A percentile compares a stretch with the other conserved stretches of the same genome.
Conservation (phyloP, 2,329 filamentous ascomycete species). For the Macrophomina tecta region DNA sequence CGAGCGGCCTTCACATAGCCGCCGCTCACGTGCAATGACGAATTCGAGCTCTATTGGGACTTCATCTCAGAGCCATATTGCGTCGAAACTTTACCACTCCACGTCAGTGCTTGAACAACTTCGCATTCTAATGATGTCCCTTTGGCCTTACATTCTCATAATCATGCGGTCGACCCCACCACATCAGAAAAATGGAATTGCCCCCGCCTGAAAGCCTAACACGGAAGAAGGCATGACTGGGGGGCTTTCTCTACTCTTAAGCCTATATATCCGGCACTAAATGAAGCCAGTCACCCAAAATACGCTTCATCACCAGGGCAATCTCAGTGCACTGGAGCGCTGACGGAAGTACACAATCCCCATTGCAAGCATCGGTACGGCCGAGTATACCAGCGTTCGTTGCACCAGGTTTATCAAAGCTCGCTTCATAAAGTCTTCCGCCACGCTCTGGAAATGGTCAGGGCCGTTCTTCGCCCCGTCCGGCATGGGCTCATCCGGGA, state of each 20-base stretch:
- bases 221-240: no score
- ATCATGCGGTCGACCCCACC: no score
- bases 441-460: neutral
- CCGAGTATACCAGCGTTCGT: neutral
- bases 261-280: neutral
- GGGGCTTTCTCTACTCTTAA: neutral
- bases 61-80: neutral
- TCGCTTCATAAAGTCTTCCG: neutral
- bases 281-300: neutral
- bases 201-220: no score
- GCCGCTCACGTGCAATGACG: slow-evolving; percentile 21
- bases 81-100: neutral
- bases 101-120: neutral
- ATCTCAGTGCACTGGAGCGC: neutral
- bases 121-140: no score
- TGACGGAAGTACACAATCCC: neutral
- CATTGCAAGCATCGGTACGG: neutral
- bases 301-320: neutral
- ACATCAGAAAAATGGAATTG: no score
- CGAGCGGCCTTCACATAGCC: neutral
- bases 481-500: slow-evolving; percentile 33
- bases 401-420: neutral
- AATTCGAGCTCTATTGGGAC: slow-evolving; percentile 13
- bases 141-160: no score
- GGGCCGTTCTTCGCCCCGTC: neutral